phyloP scores from a whole-genome alignment of 1,284 basidiomycete genomes.

The Sparassis latifolia region DNA sequence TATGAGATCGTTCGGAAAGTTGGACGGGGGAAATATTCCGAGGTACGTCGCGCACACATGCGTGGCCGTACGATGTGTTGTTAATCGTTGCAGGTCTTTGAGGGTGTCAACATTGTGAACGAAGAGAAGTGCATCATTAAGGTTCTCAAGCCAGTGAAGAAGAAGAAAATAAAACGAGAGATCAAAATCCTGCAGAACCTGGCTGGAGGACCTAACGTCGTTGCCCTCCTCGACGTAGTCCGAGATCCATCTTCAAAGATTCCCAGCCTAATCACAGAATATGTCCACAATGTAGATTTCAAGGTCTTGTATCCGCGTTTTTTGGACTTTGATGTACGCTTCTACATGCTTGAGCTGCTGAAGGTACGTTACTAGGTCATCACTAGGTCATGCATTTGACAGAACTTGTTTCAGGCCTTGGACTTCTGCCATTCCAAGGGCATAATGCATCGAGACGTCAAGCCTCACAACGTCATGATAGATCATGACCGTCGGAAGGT shows the following conservation, averaged over 20 bases:
- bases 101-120: constrained; percentile 90
- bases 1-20: constrained; percentile 98
- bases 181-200: constrained; percentile 98
- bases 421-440: constrained; percentile 98
- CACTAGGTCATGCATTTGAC: neutral
- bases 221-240: constrained; percentile 91
- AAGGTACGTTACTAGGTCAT: constrained; percentile 50
- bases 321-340: constrained; percentile 92
- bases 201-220: constrained; percentile 89
- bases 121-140: constrained; percentile 98
- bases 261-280: constrained; percentile 97
- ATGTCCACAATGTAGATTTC: constrained; percentile 97
- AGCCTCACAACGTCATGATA: constrained; percentile 99
- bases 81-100: constrained; percentile 72
- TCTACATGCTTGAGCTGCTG: constrained; percentile 94
- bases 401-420: constrained; percentile 57
- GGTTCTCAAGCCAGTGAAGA: constrained; percentile 98
- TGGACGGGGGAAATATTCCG: constrained; percentile 93
- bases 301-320: constrained; percentile 96
- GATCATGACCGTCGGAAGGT: constrained; percentile 96
- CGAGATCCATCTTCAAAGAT: constrained; percentile 93
- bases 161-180: constrained; percentile 99
- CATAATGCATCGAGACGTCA: constrained; percentile 99
- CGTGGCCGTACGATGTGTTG: constrained; percentile 4
- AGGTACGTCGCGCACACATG: constrained; percentile 46